Conservation (phyloP, 345 rosid genomes). For the Nasturtium officinale region DNA sequence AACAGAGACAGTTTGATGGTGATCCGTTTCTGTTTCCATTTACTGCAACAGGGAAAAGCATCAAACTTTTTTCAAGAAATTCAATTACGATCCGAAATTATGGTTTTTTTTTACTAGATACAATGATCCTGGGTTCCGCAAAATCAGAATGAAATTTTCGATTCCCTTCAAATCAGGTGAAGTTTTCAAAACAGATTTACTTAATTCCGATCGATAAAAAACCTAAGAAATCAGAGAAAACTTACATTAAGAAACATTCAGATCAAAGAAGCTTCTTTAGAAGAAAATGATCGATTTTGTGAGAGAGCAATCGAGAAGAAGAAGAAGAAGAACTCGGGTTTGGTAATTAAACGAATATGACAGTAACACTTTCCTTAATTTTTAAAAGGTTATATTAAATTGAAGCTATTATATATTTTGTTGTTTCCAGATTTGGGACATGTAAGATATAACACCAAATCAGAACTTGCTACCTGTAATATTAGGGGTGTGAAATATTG, state of each 20-base stretch:
- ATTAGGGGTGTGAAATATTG: neutral
- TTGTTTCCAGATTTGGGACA: constrained; percentile 36
- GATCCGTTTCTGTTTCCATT: constrained; percentile 52
- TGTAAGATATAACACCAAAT: constrained; percentile 3
- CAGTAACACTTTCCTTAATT: constrained; percentile 14
- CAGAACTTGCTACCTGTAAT: neutral
- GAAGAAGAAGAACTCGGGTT: neutral
- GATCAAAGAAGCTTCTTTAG: constrained; percentile 18
- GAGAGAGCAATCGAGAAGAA: constrained; percentile 2
- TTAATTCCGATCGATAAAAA: constrained; percentile 6
- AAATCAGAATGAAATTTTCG: neutral
- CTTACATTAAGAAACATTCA: constrained; percentile 22
- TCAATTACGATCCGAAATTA: constrained; percentile 4
- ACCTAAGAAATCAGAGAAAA: neutral
- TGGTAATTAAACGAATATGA: constrained; percentile 7
- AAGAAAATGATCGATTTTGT: constrained; percentile 19
- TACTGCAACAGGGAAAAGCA: constrained; percentile 15
- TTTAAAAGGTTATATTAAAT: constrained; percentile 5
- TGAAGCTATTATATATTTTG: neutral
- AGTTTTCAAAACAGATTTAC: neutral
- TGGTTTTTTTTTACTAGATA: constrained; percentile 21
- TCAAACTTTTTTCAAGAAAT: neutral
- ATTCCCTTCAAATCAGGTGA: neutral
- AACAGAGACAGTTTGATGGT: constrained; percentile 46
- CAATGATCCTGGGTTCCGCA: constrained; percentile 14